These are phyloP conservation scores for Mortierella sp. DNA, from an alignment of 371 early-diverging fungal species.

Conservation along the genomic window DNA sequence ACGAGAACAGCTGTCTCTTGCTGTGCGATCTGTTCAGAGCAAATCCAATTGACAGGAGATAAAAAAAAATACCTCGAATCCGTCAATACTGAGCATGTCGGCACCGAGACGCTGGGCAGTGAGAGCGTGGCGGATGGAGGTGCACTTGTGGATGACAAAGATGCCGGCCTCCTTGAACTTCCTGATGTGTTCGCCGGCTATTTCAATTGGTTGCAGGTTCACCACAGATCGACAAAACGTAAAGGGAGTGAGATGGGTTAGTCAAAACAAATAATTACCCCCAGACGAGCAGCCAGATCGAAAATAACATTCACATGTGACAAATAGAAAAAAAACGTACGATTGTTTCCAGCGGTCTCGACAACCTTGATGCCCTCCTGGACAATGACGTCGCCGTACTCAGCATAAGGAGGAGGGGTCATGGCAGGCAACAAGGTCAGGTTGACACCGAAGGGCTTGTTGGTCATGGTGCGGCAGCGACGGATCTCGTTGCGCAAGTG, in stretches of 20 bases:
- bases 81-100: conserved; percentile 81
- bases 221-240: neutral
- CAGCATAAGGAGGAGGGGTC: conserved; percentile 84
- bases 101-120: conserved; percentile 75
- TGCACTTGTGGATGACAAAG: conserved; percentile 83
- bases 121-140: conserved; percentile 81
- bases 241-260: neutral
- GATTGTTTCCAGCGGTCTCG: conserved; percentile 78
- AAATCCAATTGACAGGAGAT: neutral
- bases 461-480: conserved; percentile 81
- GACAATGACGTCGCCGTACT: conserved; percentile 81
- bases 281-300: neutral
- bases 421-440: conserved; percentile 76
- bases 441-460: conserved; percentile 86
- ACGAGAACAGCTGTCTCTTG: neutral
- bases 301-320: conserved; percentile 32
- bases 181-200: conserved; percentile 78
- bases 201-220: neutral
- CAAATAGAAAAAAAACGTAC: conserved; percentile 57
- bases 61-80: conserved; percentile 66
- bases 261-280: neutral
- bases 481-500: conserved; percentile 78
- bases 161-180: conserved; percentile 84
- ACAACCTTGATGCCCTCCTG: conserved; percentile 87
- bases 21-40: neutral